Evolutionary conservation across 192 early-diverging fungal genomes (phyloP).

Genomic region (Coemansia sp.): DNA sequence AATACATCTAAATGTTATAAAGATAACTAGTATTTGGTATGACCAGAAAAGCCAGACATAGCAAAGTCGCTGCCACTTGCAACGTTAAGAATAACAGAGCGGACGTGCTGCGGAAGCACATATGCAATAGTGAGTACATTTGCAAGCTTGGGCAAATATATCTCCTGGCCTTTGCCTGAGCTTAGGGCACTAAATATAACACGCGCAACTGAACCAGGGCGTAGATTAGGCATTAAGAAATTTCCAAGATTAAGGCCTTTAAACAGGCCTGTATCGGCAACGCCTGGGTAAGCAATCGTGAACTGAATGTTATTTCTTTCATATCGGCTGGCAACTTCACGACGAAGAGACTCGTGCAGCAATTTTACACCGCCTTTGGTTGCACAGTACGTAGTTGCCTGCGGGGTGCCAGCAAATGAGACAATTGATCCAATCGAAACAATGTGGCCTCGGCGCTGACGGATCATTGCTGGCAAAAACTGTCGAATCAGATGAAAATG

Average conservation of each 20-base stretch:
- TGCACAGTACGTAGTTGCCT: constrained; percentile 72
- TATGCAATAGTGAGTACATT: constrained; percentile 20
- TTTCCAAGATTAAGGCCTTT: constrained; percentile 59
- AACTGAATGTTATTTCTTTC: constrained; percentile 63
- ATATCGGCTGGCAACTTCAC: constrained; percentile 68
- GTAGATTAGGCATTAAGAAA: constrained; percentile 65
- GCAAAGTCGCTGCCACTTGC: constrained; percentile 26
- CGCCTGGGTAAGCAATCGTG: constrained; percentile 70
- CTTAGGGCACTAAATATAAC: constrained; percentile 61
- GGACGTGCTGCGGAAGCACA: constrained; percentile 15
- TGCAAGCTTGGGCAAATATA: constrained; percentile 37
- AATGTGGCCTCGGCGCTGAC: constrained; percentile 72
- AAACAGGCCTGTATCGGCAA: constrained; percentile 75
- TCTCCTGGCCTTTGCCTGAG: constrained; percentile 52
- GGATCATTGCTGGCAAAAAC: constrained; percentile 76
- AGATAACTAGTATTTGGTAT: constrained; percentile 29
- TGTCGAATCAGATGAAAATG: constrained; percentile 73
- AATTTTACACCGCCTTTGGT: constrained; percentile 74
- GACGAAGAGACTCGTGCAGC: constrained; percentile 72
- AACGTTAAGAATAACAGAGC: constrained; percentile 20
- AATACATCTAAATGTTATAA: background rate
- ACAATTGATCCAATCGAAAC: constrained; percentile 55
- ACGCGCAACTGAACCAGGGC: constrained; percentile 60
- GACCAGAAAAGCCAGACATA: constrained; percentile 38
- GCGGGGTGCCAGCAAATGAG: constrained; percentile 53